phyloP scores from a whole-genome alignment of 179 eudicot genomes.

The Nepenthes alata region DNA sequence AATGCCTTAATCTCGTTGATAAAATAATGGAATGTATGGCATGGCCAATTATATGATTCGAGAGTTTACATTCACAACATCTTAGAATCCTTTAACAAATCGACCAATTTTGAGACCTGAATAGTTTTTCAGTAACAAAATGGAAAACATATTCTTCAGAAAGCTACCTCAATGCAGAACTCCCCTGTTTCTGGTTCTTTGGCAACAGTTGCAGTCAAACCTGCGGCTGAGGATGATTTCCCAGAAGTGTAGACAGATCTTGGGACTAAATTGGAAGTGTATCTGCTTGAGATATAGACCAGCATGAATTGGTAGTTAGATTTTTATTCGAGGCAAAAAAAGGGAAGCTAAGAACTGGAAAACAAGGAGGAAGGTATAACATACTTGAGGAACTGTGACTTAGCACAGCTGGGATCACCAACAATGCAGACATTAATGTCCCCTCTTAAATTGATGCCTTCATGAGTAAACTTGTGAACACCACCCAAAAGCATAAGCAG shows the following conservation, averaged over 20 bases:
- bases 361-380: not conserved
- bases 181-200: conserved; percentile 99
- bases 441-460: conserved; percentile 94
- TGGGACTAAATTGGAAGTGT: conserved; percentile 73
- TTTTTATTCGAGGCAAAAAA: not conserved
- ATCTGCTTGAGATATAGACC: conserved; percentile 30
- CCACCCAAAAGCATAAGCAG: conserved; percentile 94
- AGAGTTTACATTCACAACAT: too few species aligned
- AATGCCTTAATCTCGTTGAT: too few species aligned
- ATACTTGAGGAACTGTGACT: conserved; percentile 97
- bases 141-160: too few species aligned
- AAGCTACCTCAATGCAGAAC: conserved; percentile 89
- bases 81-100: too few species aligned
- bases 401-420: conserved; percentile 99
- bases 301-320: conserved; percentile 3
- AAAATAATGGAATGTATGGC: too few species aligned
- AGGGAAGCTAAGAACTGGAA: not conserved
- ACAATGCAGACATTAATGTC: conserved; percentile 96
- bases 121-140: too few species aligned
- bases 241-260: conserved; percentile 97
- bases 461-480: conserved; percentile 81
- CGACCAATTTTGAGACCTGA: too few species aligned
- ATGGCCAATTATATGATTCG: too few species aligned
- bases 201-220: conserved; percentile 97
- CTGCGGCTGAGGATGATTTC: conserved; percentile 99